Evolutionary conservation across 2,329 filamentous ascomycete species (phyloP).

Genomic region (Curvularia spicifera): DNA sequence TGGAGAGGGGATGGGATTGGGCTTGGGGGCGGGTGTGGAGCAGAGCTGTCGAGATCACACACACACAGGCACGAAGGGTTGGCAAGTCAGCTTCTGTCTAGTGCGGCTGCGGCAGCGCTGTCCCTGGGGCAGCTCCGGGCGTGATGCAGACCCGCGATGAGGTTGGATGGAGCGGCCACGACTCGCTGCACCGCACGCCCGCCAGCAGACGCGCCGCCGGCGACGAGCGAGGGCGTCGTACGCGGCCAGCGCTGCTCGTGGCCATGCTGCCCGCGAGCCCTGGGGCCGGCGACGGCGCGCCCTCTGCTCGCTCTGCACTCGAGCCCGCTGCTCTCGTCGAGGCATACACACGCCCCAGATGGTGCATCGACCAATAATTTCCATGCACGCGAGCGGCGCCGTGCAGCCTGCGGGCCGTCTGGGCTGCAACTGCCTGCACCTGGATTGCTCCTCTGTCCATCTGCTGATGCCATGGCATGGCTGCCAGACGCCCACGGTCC

Average conservation of each 20-base stretch:
- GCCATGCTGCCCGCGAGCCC: constrained; percentile 14
- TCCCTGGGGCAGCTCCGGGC: constrained; percentile 24
- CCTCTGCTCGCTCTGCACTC: constrained; percentile 21
- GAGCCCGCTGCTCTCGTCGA: constrained; percentile 24
- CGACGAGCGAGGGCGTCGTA: constrained; percentile 4
- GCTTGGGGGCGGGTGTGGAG: constrained; percentile 22
- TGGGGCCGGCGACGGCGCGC: constrained; percentile 13
- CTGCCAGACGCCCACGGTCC: background rate
- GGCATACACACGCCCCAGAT: constrained; percentile 21
- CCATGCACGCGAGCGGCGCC: constrained; percentile 15
- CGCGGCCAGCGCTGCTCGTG: constrained; percentile 10
- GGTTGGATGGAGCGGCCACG: constrained; percentile 24
- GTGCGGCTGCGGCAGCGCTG: constrained; percentile 34
- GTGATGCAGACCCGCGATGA: constrained; percentile 31
- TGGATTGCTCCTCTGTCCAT: background rate
- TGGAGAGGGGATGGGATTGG: constrained; percentile 17
- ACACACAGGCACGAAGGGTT: constrained; percentile 18
- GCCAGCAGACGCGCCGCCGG: background rate
- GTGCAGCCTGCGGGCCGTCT: constrained; percentile 19
- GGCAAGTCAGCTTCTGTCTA: constrained; percentile 36
- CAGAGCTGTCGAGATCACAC: constrained; percentile 28
- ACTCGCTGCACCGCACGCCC: constrained; percentile 5
- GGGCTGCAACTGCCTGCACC: constrained; percentile 4
- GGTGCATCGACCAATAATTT: constrained; percentile 21
- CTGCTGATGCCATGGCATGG: background rate